Evolutionary conservation across 306 rosid genomes (phyloP).

Genomic region (Rosa rugosa): DNA sequence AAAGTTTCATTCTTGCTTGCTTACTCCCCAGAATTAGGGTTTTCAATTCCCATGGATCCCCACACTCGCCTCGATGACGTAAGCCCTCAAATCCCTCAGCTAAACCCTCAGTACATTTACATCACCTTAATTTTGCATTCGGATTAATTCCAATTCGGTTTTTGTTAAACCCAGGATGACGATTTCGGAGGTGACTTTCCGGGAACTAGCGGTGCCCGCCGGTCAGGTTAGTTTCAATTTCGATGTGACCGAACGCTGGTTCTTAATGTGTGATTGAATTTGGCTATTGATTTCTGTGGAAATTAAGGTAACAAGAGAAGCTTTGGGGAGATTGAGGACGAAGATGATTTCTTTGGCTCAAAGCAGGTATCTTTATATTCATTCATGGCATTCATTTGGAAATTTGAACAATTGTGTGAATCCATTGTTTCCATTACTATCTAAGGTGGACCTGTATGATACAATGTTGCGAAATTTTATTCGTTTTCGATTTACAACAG

Average conservation of each 20-base stretch:
- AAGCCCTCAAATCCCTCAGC: slow-evolving; percentile 2
- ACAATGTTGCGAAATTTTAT: background rate
- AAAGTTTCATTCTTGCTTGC: background rate
- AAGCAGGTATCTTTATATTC: slow-evolving; percentile 49
- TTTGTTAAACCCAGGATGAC: slow-evolving; percentile 55
- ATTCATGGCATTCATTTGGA: background rate
- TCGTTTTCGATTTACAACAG: background rate
- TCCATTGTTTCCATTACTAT: background rate
- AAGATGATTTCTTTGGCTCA: slow-evolving; percentile 54
- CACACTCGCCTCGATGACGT: slow-evolving; percentile 45
- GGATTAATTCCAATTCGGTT: slow-evolving; percentile 1
- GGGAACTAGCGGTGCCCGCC: slow-evolving; percentile 44
- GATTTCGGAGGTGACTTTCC: slow-evolving; percentile 74
- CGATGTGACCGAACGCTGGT: slow-evolving; percentile 12
- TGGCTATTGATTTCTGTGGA: slow-evolving; percentile 7
- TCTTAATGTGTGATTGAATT: background rate
- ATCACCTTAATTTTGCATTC: background rate
- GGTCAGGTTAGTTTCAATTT: slow-evolving; percentile 43
- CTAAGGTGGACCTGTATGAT: background rate
- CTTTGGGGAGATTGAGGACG: slow-evolving; percentile 66
- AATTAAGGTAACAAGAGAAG: slow-evolving; percentile 61
- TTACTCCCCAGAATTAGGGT: slow-evolving; percentile 16
- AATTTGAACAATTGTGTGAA: background rate
- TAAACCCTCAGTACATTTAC: background rate
- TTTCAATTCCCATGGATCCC: slow-evolving; percentile 40